Evolutionary conservation across 78 protist species (phyloP), one percentile per base, ranked within the genome.

Genomic region (Protostelium mycophagum): DNA sequence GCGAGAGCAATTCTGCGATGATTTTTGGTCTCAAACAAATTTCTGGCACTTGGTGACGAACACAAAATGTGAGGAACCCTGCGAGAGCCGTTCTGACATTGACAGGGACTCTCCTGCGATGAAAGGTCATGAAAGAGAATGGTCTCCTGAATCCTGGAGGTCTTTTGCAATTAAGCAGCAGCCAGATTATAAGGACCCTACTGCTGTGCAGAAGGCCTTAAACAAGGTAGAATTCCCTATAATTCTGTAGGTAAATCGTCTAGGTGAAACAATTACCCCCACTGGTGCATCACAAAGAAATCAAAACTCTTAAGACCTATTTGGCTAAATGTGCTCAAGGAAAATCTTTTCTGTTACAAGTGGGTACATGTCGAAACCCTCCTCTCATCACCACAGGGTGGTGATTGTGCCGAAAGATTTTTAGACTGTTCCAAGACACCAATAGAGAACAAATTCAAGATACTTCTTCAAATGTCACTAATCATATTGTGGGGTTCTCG

Each of bases 381-480:
- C 25, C 1, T 37, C 9, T 9, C 89, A 63, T 1, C 16, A 25
- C 37, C 35, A 29, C 28, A 84, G 91, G 96, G 96, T 37, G 96
- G 96, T 1, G 96, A 94, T 86, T 94, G 96, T 84, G 96, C 96
- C 36, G 96, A 94, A 89, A 86, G 90, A 28, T 94, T 94, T 63
- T 1, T 23, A 0, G 89, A 94, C 87, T 94, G 96, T 89, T 35
- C 34, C 31, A 23, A 1, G 51, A 38, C 73, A 28, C 85, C 1
- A 31, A 85, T 91, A 28, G 90, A 90, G 85, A 28, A 28, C 86
- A 92, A 94, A 91, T 37, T 94, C 38, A 38, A 87, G 86, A 63
- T 94, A 10, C 0, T 94, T 36, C 34, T 90, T 84, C 96, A 94
- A 85, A 94, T 94, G 96, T 83, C 90, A 0, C 85, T 92, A 28